Conservation (phyloP, 108 stramenopile species). For the Chaetoceros tenuissimus region DNA sequence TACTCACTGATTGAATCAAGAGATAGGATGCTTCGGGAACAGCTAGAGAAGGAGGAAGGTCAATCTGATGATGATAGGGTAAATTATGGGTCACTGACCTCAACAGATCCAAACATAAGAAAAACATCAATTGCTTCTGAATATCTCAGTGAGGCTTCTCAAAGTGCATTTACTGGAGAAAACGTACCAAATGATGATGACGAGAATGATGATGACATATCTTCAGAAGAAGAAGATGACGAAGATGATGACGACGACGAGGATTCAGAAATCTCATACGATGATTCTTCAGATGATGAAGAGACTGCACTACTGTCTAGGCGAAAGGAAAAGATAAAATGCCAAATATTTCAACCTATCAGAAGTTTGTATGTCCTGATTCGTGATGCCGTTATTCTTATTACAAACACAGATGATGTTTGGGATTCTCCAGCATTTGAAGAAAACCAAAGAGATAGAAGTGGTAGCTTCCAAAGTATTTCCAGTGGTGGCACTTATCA, state of each 20-base stretch:
- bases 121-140: no score
- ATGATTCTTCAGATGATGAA: conserved; percentile 3
- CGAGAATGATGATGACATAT: neutral
- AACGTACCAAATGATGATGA: conserved; percentile 19
- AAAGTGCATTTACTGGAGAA: no score
- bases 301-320: neutral
- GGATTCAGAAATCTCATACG: conserved; percentile 7
- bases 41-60: no score
- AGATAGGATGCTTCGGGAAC: no score
- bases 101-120: no score
- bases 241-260: conserved; percentile 6
- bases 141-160: no score
- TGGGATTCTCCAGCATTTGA: conserved; percentile 57
- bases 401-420: conserved; percentile 71
- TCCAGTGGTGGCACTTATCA: neutral
- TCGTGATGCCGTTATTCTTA: conserved; percentile 22
- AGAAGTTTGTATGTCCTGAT: conserved; percentile 2
- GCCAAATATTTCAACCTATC: neutral
- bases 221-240: conserved; percentile 2
- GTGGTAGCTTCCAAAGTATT: neutral
- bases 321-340: neutral
- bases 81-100: no score
- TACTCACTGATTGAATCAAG: no score
- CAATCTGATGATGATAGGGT: no score
- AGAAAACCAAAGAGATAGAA: neutral